These are phyloP conservation scores for Sphaerulina musiva DNA, from an alignment of 2,329 filamentous ascomycete genomes.

Conservation along the genomic window DNA sequence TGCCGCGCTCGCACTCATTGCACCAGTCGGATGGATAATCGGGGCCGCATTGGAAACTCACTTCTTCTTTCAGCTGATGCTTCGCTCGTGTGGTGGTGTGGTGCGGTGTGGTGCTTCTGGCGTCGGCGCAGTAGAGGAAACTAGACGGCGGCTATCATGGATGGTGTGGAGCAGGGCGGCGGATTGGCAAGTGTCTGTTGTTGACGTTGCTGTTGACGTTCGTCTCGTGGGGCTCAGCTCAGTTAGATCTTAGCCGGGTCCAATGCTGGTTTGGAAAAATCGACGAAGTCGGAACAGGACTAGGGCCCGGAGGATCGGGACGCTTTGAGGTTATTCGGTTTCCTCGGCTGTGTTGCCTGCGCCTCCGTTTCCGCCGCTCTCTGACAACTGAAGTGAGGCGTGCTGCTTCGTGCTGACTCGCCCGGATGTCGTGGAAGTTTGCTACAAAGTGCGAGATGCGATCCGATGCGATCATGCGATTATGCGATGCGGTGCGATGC, in stretches of 20 bases:
- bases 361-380: neutral
- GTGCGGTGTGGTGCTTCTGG: neutral
- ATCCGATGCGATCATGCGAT: neutral
- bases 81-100: neutral
- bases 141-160: neutral
- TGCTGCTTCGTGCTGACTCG: too few relatives aligned
- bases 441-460: neutral
- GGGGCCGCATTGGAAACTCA: slow-evolving; percentile 1
- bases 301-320: neutral
- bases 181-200: neutral
- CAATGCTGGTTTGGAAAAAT: slow-evolving; percentile 3
- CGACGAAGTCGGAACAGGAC: slow-evolving; percentile 3
- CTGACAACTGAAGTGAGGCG: too few relatives aligned
- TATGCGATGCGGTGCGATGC: neutral
- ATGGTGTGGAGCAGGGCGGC: neutral
- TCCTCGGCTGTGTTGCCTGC: neutral
- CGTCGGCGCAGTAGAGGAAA: neutral
- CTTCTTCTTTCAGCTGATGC: neutral
- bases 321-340: neutral
- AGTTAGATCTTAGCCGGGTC: neutral
- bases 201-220: neutral
- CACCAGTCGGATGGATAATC: neutral
- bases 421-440: neutral
- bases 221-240: neutral
- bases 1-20: slow-evolving; percentile 3